Conservation (phyloP, 2,329 filamentous ascomycete genomes). For the Colletotrichum limetticola region DNA sequence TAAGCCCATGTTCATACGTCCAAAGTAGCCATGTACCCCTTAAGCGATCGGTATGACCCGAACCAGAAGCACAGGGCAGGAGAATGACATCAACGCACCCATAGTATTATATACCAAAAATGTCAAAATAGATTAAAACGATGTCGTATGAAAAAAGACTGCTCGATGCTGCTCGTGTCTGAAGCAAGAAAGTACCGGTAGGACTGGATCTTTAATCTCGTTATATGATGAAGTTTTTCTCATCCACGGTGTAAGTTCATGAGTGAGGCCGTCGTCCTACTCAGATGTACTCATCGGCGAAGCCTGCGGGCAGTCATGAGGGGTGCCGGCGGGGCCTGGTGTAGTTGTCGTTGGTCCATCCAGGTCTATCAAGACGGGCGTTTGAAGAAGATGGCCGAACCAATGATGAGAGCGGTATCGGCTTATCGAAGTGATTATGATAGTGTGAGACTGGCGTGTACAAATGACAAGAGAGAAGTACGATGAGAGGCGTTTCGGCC, state of each 20-base stretch:
- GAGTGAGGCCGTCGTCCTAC: conserved; percentile 16
- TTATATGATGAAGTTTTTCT: conserved; percentile 12
- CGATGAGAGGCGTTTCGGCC: not conserved
- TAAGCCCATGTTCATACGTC: conserved; percentile 14
- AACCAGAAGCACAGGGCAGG: not conserved
- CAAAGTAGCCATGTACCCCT: not conserved
- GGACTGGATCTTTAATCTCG: not conserved
- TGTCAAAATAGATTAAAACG: not conserved
- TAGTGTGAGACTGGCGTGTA: not conserved
- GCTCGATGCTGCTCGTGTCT: not conserved
- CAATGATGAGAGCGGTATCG: conserved; percentile 8
- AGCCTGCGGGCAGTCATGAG: conserved; percentile 31
- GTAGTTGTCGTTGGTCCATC: conserved; percentile 12
- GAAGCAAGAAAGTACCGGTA: not conserved
- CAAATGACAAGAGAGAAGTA: not conserved
- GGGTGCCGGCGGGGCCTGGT: conserved; percentile 27
- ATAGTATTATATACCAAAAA: conserved; percentile 10
- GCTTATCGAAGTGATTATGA: conserved; percentile 8
- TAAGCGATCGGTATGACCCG: not conserved
- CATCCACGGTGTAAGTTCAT: not conserved
- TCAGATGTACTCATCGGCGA: conserved; percentile 11
- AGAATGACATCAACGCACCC: conserved; percentile 16
- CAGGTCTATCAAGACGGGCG: not conserved
- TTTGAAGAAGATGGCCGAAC: not conserved
- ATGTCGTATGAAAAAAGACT: not conserved